Evolutionary conservation across 2,329 filamentous ascomycete species (phyloP).

Genomic region (Ascochyta viciae-villosae): DNA sequence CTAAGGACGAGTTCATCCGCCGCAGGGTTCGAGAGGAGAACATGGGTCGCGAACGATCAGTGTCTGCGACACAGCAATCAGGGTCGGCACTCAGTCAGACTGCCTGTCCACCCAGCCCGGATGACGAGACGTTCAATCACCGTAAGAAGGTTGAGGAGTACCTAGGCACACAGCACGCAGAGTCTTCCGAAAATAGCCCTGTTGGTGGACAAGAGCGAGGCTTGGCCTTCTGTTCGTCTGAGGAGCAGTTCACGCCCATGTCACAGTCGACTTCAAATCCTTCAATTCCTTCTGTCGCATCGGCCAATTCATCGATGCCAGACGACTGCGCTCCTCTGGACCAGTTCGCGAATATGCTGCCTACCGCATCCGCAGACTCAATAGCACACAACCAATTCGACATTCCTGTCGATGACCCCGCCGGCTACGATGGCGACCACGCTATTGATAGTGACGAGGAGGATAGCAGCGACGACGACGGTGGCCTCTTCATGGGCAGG

Average conservation of each 20-base stretch:
- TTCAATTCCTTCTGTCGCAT: slow-evolving; percentile 60
- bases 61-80: slow-evolving; percentile 33
- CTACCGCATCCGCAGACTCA: slow-evolving; percentile 45
- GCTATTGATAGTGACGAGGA: slow-evolving; percentile 52
- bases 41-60: slow-evolving; percentile 34
- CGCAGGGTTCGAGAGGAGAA: slow-evolving; percentile 43
- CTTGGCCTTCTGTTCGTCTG: slow-evolving; percentile 56
- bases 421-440: slow-evolving; percentile 51
- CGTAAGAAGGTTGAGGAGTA: slow-evolving; percentile 41
- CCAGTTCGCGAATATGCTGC: slow-evolving; percentile 26
- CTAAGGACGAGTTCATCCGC: slow-evolving; percentile 49
- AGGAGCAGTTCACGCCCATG: slow-evolving; percentile 56
- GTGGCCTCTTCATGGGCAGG: slow-evolving; percentile 49
- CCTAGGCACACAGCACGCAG: slow-evolving; percentile 35
- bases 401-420: slow-evolving; percentile 40
- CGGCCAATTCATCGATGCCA: slow-evolving; percentile 55
- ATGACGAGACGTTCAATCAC: slow-evolving; percentile 48
- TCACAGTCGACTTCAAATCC: slow-evolving; percentile 60
- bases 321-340: slow-evolving; percentile 40
- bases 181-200: slow-evolving; percentile 52
- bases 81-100: slow-evolving; percentile 40
- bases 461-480: slow-evolving; percentile 51
- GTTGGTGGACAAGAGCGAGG: slow-evolving; percentile 38
- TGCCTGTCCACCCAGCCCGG: slow-evolving; percentile 57
- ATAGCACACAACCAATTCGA: slow-evolving; percentile 42